These are phyloP conservation scores for Trichophyton equinum DNA, from an alignment of 2,329 filamentous ascomycete genomes.

Conservation along the genomic window DNA sequence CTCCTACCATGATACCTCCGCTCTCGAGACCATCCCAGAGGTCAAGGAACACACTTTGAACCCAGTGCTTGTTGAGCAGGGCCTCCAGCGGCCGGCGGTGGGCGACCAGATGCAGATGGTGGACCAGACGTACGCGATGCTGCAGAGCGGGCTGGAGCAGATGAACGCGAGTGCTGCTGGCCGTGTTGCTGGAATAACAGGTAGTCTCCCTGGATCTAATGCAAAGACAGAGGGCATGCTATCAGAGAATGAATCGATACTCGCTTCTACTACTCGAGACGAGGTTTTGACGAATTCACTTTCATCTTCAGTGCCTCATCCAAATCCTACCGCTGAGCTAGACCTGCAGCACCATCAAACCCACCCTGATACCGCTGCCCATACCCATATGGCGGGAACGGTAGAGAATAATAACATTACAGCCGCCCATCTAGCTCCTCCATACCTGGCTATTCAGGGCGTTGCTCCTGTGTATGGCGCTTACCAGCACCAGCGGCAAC, in stretches of 20 bases:
- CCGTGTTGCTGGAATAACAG: slow-evolving; percentile 15
- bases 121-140: slow-evolving; percentile 9
- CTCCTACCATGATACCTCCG: slow-evolving; percentile 54
- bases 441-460: background rate
- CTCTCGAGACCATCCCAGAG: slow-evolving; percentile 37
- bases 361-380: background rate
- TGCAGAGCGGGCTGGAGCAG: slow-evolving; percentile 8
- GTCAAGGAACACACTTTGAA: slow-evolving; percentile 13
- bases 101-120: slow-evolving; percentile 10
- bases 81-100: slow-evolving; percentile 4
- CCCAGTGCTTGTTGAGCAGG: background rate
- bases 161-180: slow-evolving; percentile 2
- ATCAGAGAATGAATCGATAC: slow-evolving; percentile 15
- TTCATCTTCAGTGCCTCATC: slow-evolving; percentile 3
- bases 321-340: background rate
- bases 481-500: background rate
- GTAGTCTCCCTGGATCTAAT: slow-evolving; percentile 23
- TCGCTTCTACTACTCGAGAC: slow-evolving; percentile 1
- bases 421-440: background rate
- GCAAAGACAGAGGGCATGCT: slow-evolving; percentile 17
- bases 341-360: background rate
- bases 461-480: background rate
- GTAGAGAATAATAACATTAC: background rate
- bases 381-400: background rate
- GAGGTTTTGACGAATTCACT: background rate